Percentiles rank a stretch among this genome's conserved stretches.
Evolutionary conservation across 352 stramenopile genomes (phyloP).

Genomic region (Thalassiosira allenii): DNA sequence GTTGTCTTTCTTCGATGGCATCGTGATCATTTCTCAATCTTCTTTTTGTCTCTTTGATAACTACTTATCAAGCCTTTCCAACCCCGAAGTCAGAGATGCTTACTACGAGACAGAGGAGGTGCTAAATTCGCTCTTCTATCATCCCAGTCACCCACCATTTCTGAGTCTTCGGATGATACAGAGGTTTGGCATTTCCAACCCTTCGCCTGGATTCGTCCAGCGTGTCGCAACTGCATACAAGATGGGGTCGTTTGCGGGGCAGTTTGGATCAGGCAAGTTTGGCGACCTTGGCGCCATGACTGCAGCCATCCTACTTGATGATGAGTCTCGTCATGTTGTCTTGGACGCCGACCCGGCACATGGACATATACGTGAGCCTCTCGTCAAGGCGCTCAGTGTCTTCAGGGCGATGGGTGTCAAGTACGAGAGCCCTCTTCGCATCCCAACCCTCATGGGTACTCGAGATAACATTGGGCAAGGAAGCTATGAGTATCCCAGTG

Average conservation of each 20-base stretch:
- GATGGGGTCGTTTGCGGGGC: slow-evolving; percentile 39
- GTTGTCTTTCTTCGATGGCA: too few relatives aligned
- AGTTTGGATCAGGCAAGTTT: slow-evolving; percentile 63
- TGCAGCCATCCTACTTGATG: slow-evolving; percentile 75
- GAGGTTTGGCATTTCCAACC: slow-evolving; percentile 72
- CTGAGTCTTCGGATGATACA: slow-evolving; percentile 58
- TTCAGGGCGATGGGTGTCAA: slow-evolving; percentile 45
- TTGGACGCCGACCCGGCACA: slow-evolving; percentile 69
- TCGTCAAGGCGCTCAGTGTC: slow-evolving; percentile 54
- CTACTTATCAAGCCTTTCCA: slow-evolving; percentile 16
- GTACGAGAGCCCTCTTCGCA: slow-evolving; percentile 31
- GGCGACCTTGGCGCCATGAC: slow-evolving; percentile 72
- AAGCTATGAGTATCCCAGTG: slow-evolving; percentile 28
- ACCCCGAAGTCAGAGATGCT: slow-evolving; percentile 43
- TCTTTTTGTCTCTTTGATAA: too few relatives aligned
- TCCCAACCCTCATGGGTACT: slow-evolving; percentile 31
- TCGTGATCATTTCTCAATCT: too few relatives aligned
- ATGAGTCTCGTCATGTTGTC: slow-evolving; percentile 48
- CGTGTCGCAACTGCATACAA: slow-evolving; percentile 57
- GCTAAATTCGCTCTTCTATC: slow-evolving; percentile 66
- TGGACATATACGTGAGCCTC: slow-evolving; percentile 51
- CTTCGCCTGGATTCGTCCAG: slow-evolving; percentile 65
- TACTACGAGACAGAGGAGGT: slow-evolving; percentile 77
- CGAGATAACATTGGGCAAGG: slow-evolving; percentile 38
- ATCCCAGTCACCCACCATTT: slow-evolving; percentile 69